Evolutionary conservation across 768 basidiomycete species (phyloP).

Genomic region (Suillus occidentalis): DNA sequence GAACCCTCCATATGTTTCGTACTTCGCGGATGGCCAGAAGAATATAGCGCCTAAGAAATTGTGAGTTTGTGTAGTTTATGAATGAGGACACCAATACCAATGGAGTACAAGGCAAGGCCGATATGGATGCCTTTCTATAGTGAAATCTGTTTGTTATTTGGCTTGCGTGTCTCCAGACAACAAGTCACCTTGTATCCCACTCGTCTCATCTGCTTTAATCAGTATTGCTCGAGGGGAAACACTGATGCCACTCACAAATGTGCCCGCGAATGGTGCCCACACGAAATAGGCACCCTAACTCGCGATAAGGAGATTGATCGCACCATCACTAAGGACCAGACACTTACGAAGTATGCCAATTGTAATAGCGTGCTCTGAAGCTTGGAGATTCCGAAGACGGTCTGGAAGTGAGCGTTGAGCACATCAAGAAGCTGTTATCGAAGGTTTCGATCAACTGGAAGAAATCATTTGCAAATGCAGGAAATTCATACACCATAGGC

Average conservation of each 20-base stretch:
- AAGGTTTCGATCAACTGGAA: background rate
- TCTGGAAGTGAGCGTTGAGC: conserved; percentile 73
- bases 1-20: conserved; percentile 67
- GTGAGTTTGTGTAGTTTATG: conserved; percentile 3
- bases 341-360: conserved; percentile 63
- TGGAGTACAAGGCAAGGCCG: conserved; percentile 57
- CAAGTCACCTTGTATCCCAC: conserved; percentile 62
- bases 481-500: conserved; percentile 54
- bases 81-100: conserved; percentile 34
- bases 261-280: conserved; percentile 56
- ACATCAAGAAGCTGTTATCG: conserved; percentile 57
- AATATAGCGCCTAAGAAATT: conserved; percentile 58
- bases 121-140: conserved; percentile 59
- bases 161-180: background rate
- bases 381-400: conserved; percentile 64
- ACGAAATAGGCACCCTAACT: conserved; percentile 60
- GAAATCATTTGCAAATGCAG: conserved; percentile 7
- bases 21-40: conserved; percentile 78
- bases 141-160: conserved; percentile 3
- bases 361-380: conserved; percentile 75
- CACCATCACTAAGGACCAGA: background rate
- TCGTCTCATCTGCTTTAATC: conserved; percentile 48
- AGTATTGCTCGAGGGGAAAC: conserved; percentile 1
- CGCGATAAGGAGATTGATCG: background rate
- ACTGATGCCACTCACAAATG: conserved; percentile 45